Evolutionary conservation across 2,329 filamentous ascomycete genomes (phyloP).

Genomic region (Diaporthe citriasiana): DNA sequence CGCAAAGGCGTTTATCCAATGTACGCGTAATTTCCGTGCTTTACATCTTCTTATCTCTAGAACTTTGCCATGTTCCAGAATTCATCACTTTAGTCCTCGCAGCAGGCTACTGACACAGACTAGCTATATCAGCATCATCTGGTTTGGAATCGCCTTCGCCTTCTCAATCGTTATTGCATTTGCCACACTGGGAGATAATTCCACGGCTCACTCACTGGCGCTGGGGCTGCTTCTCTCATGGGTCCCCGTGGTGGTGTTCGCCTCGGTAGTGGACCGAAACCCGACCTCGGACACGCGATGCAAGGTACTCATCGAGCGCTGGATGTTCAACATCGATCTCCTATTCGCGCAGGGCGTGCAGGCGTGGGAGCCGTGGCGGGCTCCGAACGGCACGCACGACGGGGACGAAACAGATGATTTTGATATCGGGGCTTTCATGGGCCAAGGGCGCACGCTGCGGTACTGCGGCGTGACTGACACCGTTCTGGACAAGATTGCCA

Average conservation of each 20-base stretch:
- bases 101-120: not conserved
- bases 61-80: not conserved
- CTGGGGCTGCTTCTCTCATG: not conserved
- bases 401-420: conserved; percentile 11
- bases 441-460: not conserved
- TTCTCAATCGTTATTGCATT: conserved; percentile 10
- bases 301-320: not conserved
- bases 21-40: not conserved
- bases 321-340: conserved; percentile 12
- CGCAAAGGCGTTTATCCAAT: conserved; percentile 1
- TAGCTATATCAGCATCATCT: conserved; percentile 8
- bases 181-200: conserved; percentile 5
- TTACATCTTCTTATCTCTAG: not conserved
- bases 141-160: conserved; percentile 15
- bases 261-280: conserved; percentile 8
- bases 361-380: not conserved
- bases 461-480: conserved; percentile 23
- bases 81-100: not conserved
- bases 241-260: conserved; percentile 5
- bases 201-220: not conserved
- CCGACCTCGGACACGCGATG: not conserved
- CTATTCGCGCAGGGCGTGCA: conserved; percentile 10
- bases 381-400: not conserved
- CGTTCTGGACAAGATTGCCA: not conserved
- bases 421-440: not conserved